Evolutionary conservation across 2,329 filamentous ascomycete species (phyloP).

Genomic region (Dendrostoma leiphaemia): DNA sequence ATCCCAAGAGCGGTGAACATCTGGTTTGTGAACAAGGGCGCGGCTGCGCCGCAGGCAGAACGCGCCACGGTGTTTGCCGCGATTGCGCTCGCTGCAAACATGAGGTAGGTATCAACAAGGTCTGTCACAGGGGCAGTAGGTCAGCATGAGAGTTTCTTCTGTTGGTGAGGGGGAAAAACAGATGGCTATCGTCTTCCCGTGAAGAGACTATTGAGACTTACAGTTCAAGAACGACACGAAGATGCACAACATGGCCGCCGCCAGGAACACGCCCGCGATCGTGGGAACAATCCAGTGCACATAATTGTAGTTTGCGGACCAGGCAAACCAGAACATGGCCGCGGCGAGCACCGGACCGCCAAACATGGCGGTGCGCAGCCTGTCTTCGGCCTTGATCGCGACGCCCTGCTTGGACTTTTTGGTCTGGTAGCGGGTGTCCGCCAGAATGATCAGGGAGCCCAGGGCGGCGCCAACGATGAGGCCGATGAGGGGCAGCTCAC

Average conservation of each 20-base stretch:
- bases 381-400: slow-evolving; percentile 41
- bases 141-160: slow-evolving; percentile 39
- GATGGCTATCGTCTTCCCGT: too few species aligned
- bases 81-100: slow-evolving; percentile 49
- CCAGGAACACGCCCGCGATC: slow-evolving; percentile 23
- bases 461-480: slow-evolving; percentile 46
- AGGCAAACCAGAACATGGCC: slow-evolving; percentile 34
- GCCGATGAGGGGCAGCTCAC: slow-evolving; percentile 50
- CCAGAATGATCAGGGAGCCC: slow-evolving; percentile 29
- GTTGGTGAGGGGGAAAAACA: slow-evolving; percentile 41
- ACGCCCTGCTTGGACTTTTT: slow-evolving; percentile 20
- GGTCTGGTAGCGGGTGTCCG: slow-evolving; percentile 14
- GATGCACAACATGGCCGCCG: slow-evolving; percentile 14
- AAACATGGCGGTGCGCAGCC: slow-evolving; percentile 47
- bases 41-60: slow-evolving; percentile 48
- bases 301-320: slow-evolving; percentile 48
- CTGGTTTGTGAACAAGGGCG: slow-evolving; percentile 41
- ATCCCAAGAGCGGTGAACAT: slow-evolving; percentile 63
- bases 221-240: slow-evolving; percentile 17
- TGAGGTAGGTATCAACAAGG: slow-evolving; percentile 56
- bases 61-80: slow-evolving; percentile 63
- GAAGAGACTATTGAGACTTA: too few species aligned
- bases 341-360: slow-evolving; percentile 55
- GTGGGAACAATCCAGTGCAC: slow-evolving; percentile 58
- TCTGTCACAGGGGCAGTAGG: slow-evolving; percentile 58